Evolutionary conservation across 345 rosid genomes (phyloP), one percentile per base, ranked within the genome.

Genomic region (Dimocarpus longan): DNA sequence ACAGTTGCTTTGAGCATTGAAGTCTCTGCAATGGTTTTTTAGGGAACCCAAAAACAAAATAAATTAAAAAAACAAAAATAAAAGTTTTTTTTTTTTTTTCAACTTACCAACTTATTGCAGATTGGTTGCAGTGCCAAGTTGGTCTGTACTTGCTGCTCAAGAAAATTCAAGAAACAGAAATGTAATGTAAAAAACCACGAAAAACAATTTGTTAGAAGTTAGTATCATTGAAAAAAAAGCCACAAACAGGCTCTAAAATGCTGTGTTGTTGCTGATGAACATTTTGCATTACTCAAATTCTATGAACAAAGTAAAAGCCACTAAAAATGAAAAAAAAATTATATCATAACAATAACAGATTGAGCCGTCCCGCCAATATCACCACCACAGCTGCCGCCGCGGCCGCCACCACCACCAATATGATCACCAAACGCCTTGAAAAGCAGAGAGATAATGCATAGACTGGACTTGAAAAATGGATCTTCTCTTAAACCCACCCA

Each of bases 301-400:
- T 74, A 74, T 74, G 43, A 40, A 74, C 69, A 43, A 74, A 74
- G 21, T 52, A 26, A 71, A 71, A 18, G 15, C 3, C 24, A 42
- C 60, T 9, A 32, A 59, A 59, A 59, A 22, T 3, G 70, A 42
- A 69, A 70, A 52, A 76, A 42, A 8, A 10, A 18, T 62, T 10
- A 66, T 66, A 15, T 57, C 37, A 44, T 67, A 70, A 80, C 56
- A 76, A 32, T 68, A 52, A 83, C 48, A 72, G 86, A 83, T 83
- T 83, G 86, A 83, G 86, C 86, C 83, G 86, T 83, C 86, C 81
- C 50, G 86, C 86, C 86, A 83, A 83, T 83, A 83, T 83, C 86
- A 3, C 71, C 74, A 70, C 57, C 65, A n/a, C 50, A 70, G 19
- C 7, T 24, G 43, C 72, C 73, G 2, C 80, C 72, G 48, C 52